phyloP scores from a whole-genome alignment of 78 protist genomes.

The Isochrysis galbana region DNA sequence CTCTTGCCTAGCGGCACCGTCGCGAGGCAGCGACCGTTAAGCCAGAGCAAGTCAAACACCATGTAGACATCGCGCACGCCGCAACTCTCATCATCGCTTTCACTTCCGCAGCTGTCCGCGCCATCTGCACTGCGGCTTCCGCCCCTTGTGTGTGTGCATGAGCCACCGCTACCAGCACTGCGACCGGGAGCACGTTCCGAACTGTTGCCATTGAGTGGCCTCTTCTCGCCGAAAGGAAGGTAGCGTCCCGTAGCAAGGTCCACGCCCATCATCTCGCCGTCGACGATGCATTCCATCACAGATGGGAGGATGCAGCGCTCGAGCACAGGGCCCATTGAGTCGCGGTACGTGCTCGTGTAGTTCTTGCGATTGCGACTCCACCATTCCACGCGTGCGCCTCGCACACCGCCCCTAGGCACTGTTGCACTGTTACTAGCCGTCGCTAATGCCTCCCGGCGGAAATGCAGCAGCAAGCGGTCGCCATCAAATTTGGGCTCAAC shows the following conservation, averaged over 20 bases:
- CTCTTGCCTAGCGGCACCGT: not conserved
- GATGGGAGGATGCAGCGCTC: not conserved
- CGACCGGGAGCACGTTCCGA: not conserved
- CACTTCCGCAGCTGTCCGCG: too few relatives aligned
- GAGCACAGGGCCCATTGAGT: not conserved
- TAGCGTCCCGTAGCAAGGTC: too few relatives aligned
- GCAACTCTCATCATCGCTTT: too few relatives aligned
- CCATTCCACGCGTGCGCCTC: not conserved
- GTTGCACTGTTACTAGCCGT: not conserved
- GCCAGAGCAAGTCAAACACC: not conserved
- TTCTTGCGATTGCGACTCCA: not conserved
- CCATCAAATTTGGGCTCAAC: not conserved
- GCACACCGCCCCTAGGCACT: not conserved
- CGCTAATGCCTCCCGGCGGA: not conserved
- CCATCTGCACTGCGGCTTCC: too few relatives aligned
- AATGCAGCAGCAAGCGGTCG: not conserved
- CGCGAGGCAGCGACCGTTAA: not conserved
- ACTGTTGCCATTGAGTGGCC: not conserved
- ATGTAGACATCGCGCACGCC: not conserved
- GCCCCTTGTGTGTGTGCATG: too few relatives aligned
- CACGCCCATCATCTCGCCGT: slow-evolving; percentile 35
- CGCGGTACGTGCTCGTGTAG: not conserved
- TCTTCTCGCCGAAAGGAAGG: not conserved
- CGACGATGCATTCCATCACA: not conserved
- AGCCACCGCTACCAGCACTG: not conserved